These are phyloP conservation scores for Aspergillus incahuasiensis DNA, from an alignment of 495 filamentous ascomycete species.

Conservation along the genomic window DNA sequence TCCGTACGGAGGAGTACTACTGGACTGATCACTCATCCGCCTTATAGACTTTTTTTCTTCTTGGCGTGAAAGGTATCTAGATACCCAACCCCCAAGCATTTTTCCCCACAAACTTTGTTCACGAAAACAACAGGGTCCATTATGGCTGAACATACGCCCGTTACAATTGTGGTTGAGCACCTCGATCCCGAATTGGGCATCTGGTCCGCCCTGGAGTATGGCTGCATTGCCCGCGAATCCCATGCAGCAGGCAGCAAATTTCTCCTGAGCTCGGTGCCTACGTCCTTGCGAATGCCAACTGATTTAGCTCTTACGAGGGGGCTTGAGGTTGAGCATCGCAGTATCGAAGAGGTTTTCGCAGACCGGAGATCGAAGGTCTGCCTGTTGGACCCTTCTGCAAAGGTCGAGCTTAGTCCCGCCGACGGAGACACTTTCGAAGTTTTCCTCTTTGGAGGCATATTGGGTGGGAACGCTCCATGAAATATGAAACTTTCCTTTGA, in stretches of 20 bases:
- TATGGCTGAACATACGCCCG: conserved; percentile 40
- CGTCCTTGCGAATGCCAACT: conserved; percentile 59
- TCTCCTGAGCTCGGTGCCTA: conserved; percentile 77
- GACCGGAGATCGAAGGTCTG: conserved; percentile 67
- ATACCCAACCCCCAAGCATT: neutral
- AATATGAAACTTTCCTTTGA: conserved; percentile 1
- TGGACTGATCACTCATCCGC: neutral
- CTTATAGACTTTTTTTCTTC: neutral
- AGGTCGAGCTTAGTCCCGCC: conserved; percentile 71
- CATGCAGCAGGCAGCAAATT: conserved; percentile 62
- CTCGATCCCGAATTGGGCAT: conserved; percentile 88
- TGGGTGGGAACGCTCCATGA: conserved; percentile 56
- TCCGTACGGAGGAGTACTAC: too few species aligned
- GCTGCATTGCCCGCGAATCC: conserved; percentile 77
- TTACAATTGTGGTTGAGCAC: conserved; percentile 84
- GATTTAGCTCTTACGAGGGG: conserved; percentile 54
- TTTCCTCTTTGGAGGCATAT: conserved; percentile 93
- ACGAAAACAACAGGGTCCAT: conserved; percentile 3
- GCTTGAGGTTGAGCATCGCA: conserved; percentile 61
- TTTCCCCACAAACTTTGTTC: neutral
- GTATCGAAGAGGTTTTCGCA: conserved; percentile 75
- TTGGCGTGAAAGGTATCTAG: neutral
- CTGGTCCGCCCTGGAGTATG: conserved; percentile 91
- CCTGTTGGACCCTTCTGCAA: conserved; percentile 80
- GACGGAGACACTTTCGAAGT: conserved; percentile 81